Base-by-base conservation (phyloP, 495 filamentous ascomycete genomes). In the Neurospora sp. region DNA sequence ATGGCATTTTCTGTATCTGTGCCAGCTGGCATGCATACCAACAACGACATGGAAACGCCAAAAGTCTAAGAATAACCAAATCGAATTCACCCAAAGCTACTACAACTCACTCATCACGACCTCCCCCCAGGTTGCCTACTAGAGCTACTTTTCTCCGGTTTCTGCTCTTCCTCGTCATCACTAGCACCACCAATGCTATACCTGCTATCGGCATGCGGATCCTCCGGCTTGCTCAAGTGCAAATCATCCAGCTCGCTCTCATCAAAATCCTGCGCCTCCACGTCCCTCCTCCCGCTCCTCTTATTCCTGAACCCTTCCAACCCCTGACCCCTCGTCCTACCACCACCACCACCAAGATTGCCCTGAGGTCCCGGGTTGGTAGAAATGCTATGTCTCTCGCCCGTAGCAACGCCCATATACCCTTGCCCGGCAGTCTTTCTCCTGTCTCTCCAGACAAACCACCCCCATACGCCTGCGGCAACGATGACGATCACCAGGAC, bases 221-320 rank as follows among this genome's bases (percentile, higher is more conserved):
- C 82, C 3, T 73, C 80, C 17, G 84, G 86, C 38, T 82, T 86
- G 20, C 73, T 75, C 31, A 87, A 79, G 72, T 91, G 87, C 65
- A 96, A 79, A 74, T 94, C 89, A 78, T 97, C 93, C 41, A 98
- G 77, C 79, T 97, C 93, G 53, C 87, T 87, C 81, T 98, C 96
- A 75, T 98, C 94, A 82, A 96, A 98, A 78, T 95, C 94, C 14
- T 85, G 91, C 17, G 92, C 91, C 81, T 97, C 94, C 40, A 97
- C 81, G 38, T 78, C 78, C 12, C 76, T 70, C 22, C 69, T 77
- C 8, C 76, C 69, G 6, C 53, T 61, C 12, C 69, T 71, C 72
- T 73, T 48, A 9, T 70, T 73, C 45, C 75, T 48, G 70, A 48
- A 71, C 41, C 73, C 69, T 41, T 38, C 27, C 45, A 39, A 31